Conservation (phyloP, 2,329 filamentous ascomycete species). For the Pseudogymnoascus sp. region DNA sequence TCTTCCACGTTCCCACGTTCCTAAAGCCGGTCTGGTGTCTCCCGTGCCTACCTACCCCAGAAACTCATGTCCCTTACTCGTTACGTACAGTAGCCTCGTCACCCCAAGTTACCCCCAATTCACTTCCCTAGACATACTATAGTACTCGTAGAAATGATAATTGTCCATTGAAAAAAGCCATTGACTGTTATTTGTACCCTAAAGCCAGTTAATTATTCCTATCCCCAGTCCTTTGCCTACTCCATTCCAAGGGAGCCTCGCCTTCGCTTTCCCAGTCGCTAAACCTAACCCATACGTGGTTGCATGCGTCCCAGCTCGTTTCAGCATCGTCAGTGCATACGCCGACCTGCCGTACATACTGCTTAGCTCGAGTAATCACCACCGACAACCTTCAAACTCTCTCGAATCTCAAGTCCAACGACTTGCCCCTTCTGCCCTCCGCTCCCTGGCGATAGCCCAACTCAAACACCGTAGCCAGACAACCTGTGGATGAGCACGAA, state of each 20-base stretch:
- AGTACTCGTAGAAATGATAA: background rate
- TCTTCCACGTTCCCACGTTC: too few species aligned
- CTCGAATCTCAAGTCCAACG: background rate
- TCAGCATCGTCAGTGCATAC: background rate
- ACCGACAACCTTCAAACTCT: background rate
- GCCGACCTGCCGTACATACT: background rate
- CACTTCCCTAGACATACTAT: background rate
- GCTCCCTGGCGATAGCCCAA: background rate
- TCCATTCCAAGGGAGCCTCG: background rate
- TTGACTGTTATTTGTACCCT: background rate
- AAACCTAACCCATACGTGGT: background rate
- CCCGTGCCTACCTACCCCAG: background rate
- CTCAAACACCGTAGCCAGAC: background rate
- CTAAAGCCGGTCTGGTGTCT: background rate
- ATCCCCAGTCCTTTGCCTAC: background rate
- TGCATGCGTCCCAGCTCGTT: background rate
- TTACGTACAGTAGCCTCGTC: background rate
- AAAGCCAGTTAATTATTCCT: background rate
- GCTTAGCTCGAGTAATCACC: background rate
- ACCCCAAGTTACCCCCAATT: background rate
- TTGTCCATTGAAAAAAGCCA: background rate
- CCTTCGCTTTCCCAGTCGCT: background rate
- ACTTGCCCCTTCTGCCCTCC: background rate
- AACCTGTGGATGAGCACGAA: conserved; percentile 27
- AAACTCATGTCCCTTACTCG: background rate